Evolutionary conservation across 805 yeast genomes (phyloP), one percentile per base, ranked within the genome.

Genomic region (Candida sphagnicola): DNA sequence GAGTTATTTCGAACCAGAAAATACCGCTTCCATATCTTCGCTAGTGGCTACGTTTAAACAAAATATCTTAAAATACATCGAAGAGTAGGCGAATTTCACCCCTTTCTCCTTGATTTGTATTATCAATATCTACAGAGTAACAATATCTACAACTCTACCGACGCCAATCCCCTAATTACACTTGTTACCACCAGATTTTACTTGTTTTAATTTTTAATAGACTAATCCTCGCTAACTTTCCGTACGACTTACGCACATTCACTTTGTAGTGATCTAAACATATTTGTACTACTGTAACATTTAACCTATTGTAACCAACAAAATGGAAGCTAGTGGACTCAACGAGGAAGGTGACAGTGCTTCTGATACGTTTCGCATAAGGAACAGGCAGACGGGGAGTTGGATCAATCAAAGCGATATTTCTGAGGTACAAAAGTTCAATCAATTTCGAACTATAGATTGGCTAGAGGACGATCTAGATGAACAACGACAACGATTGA

Each of bases 361-460:
- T 10, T 5, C 15, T 8, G 24, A 25, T 17, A 4, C 18, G 25
- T 18, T 23, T 15, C 44, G 19, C 26, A 32, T 54, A 25, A 48
- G 67, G 37, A 53, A 53, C 30, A 46, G 56, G 31, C 43, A 40
- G 11, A 62, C 67, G 0, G 72, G 74, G 1, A 47, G 53, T 23
- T 68, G 73, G 73, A 46, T 59, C 31, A 51, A 61, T 38, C 74
- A 68, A 39, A 61, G 59, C 11, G 38, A 44, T 4, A 51, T 69
- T 14, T 51, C 54, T 16, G 67, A 68, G 33, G 70, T 72, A 13
- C 71, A 70, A 39, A 59, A 77, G 36, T 85, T 82, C 50, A 73
- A 77, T 31, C 77, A 77, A 31, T 85, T 81, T 52, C 61, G 61
- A 13, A 84, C 91, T 3, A 72, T 83, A 3, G 91, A 85, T 49